Evolutionary conservation across 2,329 filamentous ascomycete genomes (phyloP), one percentile per base, ranked within the genome.

Genomic region (Scytalidium lignicola): DNA sequence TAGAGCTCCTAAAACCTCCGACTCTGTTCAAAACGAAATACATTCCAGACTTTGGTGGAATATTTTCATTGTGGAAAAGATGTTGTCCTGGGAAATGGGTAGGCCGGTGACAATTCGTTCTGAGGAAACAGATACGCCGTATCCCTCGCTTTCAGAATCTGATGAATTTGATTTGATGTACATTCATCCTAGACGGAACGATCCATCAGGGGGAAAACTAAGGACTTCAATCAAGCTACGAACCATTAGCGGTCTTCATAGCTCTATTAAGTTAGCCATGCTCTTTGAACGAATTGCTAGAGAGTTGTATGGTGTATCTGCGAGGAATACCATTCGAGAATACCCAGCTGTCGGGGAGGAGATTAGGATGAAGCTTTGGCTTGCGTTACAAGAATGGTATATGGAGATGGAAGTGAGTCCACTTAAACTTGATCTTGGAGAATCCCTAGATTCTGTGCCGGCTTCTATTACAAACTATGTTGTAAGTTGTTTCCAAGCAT

Each of bases 111-210:
- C 62, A 9, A 40, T 64, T 6, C 44, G 61, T 37, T 44, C 49
- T 0, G 61, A 64, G 42, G 61, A 64, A 40, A 48, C 56, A 12
- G 61, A 64, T 44, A 54, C 55, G 19, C 57, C 58, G 8, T 61
- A 56, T 46, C 62, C 62, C 5, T 63, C 60, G 1, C 51, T 53
- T 12, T 55, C 54, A 1, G 61, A 64, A 41, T 57, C 62, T 8
- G 62, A 64, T 37, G 62, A 64, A 29, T 64, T 62, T 45, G 62
- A 64, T 41, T 49, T 64, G 15, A 59, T 62, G 55, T 55, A 59
- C 10, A 39, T 49, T 2, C 47, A 54, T 18, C 20, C 45, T 18
- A 43, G 49, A 46, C 46, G 29, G 21, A 43, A 52, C 29, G 39
- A 40, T 3, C 37, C 22, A 3, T 19, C 53, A 9, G 48, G 49